Evolutionary conservation across 768 basidiomycete species (phyloP).

Genomic region (Mycena maculata): DNA sequence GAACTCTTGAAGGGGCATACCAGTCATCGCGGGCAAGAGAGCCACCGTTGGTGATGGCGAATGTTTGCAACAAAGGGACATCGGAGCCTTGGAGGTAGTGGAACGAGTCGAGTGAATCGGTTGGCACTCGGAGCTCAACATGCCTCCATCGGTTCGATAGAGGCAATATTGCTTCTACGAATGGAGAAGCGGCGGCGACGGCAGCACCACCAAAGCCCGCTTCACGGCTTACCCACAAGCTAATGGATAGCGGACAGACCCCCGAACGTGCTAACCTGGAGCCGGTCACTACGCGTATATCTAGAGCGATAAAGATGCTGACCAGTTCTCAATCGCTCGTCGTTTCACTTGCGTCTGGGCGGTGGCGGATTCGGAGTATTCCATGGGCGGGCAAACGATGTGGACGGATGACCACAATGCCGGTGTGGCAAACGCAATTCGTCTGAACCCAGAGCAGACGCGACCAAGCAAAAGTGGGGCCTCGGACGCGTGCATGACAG

Average conservation of each 20-base stretch:
- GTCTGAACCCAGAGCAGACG: constrained; percentile 24
- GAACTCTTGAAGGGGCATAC: constrained; percentile 1
- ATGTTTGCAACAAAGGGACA: constrained; percentile 21
- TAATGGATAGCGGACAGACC: too few relatives aligned
- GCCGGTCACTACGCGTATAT: not conserved
- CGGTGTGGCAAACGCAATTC: constrained; percentile 18
- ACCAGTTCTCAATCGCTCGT: constrained; percentile 22
- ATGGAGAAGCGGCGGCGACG: constrained; percentile 16
- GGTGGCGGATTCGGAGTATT: constrained; percentile 14
- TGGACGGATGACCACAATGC: constrained; percentile 16
- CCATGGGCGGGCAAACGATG: constrained; percentile 19
- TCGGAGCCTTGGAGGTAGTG: constrained; percentile 25
- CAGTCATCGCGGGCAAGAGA: constrained; percentile 31
- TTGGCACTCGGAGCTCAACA: constrained; percentile 25
- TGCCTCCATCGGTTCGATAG: constrained; percentile 22
- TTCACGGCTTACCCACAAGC: too few relatives aligned
- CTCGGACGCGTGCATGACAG: constrained; percentile 27
- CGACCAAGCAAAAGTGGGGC: constrained; percentile 24
- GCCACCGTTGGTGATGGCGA: constrained; percentile 22
- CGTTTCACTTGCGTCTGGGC: not conserved
- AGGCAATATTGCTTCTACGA: constrained; percentile 25
- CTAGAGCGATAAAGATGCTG: not conserved
- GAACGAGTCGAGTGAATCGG: constrained; percentile 26
- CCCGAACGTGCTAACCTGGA: too few relatives aligned
- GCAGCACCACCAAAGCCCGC: constrained; percentile 13